These are phyloP conservation scores for Escovopsis weberi DNA, from an alignment of 2,329 filamentous ascomycete genomes.

Conservation along the genomic window DNA sequence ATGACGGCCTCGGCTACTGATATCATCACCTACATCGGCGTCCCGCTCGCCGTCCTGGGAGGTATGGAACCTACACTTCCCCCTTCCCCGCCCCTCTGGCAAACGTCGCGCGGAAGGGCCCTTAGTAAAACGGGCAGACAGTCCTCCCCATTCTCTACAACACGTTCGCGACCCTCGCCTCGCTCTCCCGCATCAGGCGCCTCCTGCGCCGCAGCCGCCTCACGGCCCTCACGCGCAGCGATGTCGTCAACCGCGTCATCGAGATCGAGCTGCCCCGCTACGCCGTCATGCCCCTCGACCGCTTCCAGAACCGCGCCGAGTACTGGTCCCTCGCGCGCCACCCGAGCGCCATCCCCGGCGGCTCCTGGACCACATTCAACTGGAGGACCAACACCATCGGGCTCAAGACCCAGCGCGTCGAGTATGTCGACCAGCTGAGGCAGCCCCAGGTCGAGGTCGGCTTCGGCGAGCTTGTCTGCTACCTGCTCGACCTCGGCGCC, in stretches of 20 bases:
- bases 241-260: slow-evolving; percentile 50
- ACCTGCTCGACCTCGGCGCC: slow-evolving; percentile 49
- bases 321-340: slow-evolving; percentile 44
- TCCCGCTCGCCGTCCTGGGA: slow-evolving; percentile 44
- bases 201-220: slow-evolving; percentile 42
- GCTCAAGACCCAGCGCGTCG: slow-evolving; percentile 45
- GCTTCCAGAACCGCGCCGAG: slow-evolving; percentile 33
- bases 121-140: slow-evolving; percentile 1
- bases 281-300: slow-evolving; percentile 45
- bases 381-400: slow-evolving; percentile 51
- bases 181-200: slow-evolving; percentile 44
- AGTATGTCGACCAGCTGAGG: slow-evolving; percentile 43
- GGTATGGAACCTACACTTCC: slow-evolving; percentile 7
- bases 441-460: slow-evolving; percentile 37
- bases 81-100: too few species aligned
- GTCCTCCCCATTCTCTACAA: slow-evolving; percentile 54
- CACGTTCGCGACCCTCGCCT: slow-evolving; percentile 43
- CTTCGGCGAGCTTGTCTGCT: slow-evolving; percentile 46
- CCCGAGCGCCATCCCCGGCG: slow-evolving; percentile 41
- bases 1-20: slow-evolving; percentile 25
- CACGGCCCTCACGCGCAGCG: slow-evolving; percentile 45
- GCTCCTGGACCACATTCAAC: slow-evolving; percentile 50
- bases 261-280: slow-evolving; percentile 52
- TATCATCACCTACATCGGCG: slow-evolving; percentile 41
- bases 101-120: neutral